Evolutionary conservation across 331 rosid genomes (phyloP).

Genomic region (Rhamnella rubrinervis): DNA sequence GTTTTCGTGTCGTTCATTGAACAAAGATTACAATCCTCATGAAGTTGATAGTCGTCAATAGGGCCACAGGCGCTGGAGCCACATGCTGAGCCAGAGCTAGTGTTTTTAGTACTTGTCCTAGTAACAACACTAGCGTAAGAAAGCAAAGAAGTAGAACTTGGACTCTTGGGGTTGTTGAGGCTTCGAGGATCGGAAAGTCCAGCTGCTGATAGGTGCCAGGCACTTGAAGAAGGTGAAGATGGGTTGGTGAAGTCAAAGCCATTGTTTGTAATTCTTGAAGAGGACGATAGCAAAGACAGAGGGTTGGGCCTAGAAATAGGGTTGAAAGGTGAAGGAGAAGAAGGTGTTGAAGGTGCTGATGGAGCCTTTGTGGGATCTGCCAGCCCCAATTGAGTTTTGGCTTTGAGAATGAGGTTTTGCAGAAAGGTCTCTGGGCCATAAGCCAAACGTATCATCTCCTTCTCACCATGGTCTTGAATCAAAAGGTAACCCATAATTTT

Average conservation of each 20-base stretch:
- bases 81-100: neutral
- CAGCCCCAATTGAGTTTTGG: slow-evolving; percentile 42
- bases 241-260: slow-evolving; percentile 28
- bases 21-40: slow-evolving; percentile 5
- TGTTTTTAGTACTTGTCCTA: slow-evolving; percentile 8
- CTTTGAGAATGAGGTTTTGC: slow-evolving; percentile 40
- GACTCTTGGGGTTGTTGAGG: slow-evolving; percentile 16
- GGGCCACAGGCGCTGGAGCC: neutral
- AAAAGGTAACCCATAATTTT: slow-evolving; percentile 54
- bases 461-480: slow-evolving; percentile 44
- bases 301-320: slow-evolving; percentile 50
- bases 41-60: neutral
- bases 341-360: slow-evolving; percentile 16
- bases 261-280: slow-evolving; percentile 21
- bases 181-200: neutral
- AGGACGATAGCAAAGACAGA: slow-evolving; percentile 29
- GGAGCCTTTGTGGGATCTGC: slow-evolving; percentile 14
- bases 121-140: slow-evolving; percentile 30
- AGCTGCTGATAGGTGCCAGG: slow-evolving; percentile 5
- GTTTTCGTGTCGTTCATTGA: slow-evolving; percentile 1
- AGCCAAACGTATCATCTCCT: slow-evolving; percentile 47
- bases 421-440: slow-evolving; percentile 48
- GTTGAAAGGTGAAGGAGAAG: slow-evolving; percentile 31
- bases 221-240: slow-evolving; percentile 30
- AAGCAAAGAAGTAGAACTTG: slow-evolving; percentile 19